Conservation (phyloP, 306 rosid species). For the Vigna hirtella region DNA sequence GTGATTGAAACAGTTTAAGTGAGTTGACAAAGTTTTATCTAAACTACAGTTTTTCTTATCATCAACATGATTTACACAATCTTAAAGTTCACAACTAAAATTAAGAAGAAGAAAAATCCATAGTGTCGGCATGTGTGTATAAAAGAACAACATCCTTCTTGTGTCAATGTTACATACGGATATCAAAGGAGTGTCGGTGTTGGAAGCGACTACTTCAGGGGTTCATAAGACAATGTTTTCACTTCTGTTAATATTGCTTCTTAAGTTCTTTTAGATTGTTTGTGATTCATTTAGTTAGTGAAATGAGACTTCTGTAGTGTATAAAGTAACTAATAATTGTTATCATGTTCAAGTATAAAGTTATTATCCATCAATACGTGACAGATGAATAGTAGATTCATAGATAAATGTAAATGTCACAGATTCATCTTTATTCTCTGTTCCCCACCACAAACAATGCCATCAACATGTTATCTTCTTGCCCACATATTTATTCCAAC, state of each 20-base stretch:
- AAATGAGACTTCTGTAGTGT: neutral
- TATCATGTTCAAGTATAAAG: neutral
- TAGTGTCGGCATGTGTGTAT: neutral
- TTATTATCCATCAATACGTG: neutral
- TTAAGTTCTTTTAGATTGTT: neutral
- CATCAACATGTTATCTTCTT: conserved; percentile 9
- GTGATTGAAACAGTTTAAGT: neutral
- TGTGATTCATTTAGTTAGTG: neutral
- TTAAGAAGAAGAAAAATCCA: too few relatives aligned
- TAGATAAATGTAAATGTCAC: neutral
- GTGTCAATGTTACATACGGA: neutral
- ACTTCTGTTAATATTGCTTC: neutral
- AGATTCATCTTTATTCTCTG: neutral
- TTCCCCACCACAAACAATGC: neutral
- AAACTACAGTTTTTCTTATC: too few relatives aligned
- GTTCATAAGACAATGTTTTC: neutral
- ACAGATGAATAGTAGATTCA: conserved; percentile 1
- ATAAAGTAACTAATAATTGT: neutral
- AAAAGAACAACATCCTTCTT: neutral
- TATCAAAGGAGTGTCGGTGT: conserved; percentile 14
- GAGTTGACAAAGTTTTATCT: too few relatives aligned
- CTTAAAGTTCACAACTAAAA: too few relatives aligned
- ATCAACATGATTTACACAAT: too few relatives aligned
- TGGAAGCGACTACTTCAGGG: neutral
- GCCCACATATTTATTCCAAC: neutral